phyloP scores from a whole-genome alignment of 805 yeast genomes.

The Danielia reshetovae region DNA sequence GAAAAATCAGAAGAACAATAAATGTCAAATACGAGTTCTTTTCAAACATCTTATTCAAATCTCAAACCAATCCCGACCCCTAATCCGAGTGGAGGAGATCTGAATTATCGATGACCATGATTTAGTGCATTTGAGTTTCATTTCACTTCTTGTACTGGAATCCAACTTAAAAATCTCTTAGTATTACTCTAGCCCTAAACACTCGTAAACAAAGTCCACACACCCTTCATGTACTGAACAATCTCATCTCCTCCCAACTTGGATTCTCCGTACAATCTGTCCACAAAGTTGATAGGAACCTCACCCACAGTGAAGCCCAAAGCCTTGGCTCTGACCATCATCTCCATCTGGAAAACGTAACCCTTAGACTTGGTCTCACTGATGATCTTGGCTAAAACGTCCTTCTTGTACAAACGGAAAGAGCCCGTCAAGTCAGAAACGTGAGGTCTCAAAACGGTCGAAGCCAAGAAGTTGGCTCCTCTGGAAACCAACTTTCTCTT shows the following conservation, averaged over 20 bases:
- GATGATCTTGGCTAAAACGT: slow-evolving; percentile 61
- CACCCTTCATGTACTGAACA: slow-evolving; percentile 73
- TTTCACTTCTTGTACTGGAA: too few species aligned
- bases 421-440: slow-evolving; percentile 77
- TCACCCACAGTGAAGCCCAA: slow-evolving; percentile 71
- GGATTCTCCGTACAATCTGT: slow-evolving; percentile 73
- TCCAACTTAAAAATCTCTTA: too few species aligned
- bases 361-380: slow-evolving; percentile 70
- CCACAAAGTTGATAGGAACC: slow-evolving; percentile 76
- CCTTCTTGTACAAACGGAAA: slow-evolving; percentile 70
- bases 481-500: slow-evolving; percentile 73
- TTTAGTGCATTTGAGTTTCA: too few species aligned
- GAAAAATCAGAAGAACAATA: too few species aligned
- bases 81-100: too few species aligned
- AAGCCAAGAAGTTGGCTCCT: slow-evolving; percentile 77
- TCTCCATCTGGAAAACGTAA: slow-evolving; percentile 83
- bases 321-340: slow-evolving; percentile 81
- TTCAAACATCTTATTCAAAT: too few species aligned
- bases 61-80: too few species aligned
- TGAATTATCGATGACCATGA: too few species aligned
- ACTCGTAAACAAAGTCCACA: slow-evolving; percentile 62
- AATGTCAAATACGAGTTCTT: too few species aligned
- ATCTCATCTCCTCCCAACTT: slow-evolving; percentile 81
- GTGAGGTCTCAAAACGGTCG: slow-evolving; percentile 64
- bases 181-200: too few species aligned